Percentiles rank a stretch among this genome's conserved stretches.
Evolutionary conservation across 495 filamentous ascomycete species (phyloP).

Genomic region (Acidiella bohemica): DNA sequence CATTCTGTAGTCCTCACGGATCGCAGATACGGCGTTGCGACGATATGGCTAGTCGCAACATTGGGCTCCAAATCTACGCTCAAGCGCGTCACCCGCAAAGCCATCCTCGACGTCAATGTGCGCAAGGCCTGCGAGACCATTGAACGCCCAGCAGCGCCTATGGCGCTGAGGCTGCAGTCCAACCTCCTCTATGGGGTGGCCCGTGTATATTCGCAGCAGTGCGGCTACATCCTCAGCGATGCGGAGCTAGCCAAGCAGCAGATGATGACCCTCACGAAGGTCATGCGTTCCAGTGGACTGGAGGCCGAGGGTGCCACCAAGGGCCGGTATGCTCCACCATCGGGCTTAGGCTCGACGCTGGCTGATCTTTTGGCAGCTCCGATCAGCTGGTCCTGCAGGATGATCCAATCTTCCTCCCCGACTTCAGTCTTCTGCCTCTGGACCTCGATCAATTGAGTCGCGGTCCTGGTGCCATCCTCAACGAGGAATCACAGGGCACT

Average conservation of each 20-base stretch:
- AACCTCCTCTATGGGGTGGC: slow-evolving; percentile 78
- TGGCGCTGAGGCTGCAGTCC: slow-evolving; percentile 84
- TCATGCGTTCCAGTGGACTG: slow-evolving; percentile 41
- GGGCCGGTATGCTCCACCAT: slow-evolving; percentile 41
- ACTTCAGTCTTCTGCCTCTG: slow-evolving; percentile 43
- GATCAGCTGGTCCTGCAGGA: slow-evolving; percentile 68
- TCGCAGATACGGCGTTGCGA: slow-evolving; percentile 80
- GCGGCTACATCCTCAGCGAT: slow-evolving; percentile 68
- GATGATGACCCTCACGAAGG: slow-evolving; percentile 51
- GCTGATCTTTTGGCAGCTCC: slow-evolving; percentile 38
- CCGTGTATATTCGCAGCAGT: slow-evolving; percentile 76
- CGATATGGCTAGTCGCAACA: slow-evolving; percentile 91
- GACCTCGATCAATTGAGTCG: slow-evolving; percentile 41
- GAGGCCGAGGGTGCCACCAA: slow-evolving; percentile 56
- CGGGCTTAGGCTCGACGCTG: neutral
- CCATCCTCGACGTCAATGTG: slow-evolving; percentile 78
- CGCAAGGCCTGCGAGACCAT: slow-evolving; percentile 78
- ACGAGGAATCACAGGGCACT: slow-evolving; percentile 26
- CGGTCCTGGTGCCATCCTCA: slow-evolving; percentile 20
- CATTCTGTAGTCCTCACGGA: slow-evolving; percentile 62
- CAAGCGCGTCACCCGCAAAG: slow-evolving; percentile 67
- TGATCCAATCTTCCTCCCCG: slow-evolving; percentile 76
- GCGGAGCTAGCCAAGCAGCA: slow-evolving; percentile 60
- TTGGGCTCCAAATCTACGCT: slow-evolving; percentile 61
- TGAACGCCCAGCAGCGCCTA: slow-evolving; percentile 66